Evolutionary conservation across 1,284 basidiomycete genomes (phyloP), one percentile per base, ranked within the genome.

Genomic region (Cutaneotrichosporon cavernicola): DNA sequence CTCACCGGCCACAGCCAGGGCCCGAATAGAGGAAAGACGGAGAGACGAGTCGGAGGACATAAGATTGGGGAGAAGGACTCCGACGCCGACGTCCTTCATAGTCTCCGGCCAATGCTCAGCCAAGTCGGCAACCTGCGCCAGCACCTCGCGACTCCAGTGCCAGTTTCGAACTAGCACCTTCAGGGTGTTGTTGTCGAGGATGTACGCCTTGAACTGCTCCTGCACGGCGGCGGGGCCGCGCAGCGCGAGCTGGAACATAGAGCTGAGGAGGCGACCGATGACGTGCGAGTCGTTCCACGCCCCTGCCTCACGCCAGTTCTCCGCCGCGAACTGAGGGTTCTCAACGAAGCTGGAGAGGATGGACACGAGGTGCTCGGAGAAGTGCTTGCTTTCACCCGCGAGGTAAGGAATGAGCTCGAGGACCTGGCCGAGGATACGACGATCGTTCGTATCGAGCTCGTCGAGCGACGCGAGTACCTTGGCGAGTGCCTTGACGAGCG

Each of bases 91-190:
- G n/a, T 81, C 76, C 46, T 43, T n/a, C 11, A 65, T 57, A 38
- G 73, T 34, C 81, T 77, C 26, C 84, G 72, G 47, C 71, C 68
- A 77, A 50, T 82, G 77, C n/a, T 85, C 73, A 11, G 71, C 65
- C 8, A 90, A 77, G 7, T 77, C 74, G 0, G 84, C 84, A 10
- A 89, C 70, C 5, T 85, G 86, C 50, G 81, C 79, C 36, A 92
- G 70, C 1, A 86, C 85, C 62, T 77, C 77, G 18, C 74, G 81
- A 77, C 51, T 85, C 85, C 60, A 87, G 85, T 83, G 82, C 89
- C 89, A 92, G 43, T 79, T 82, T 47, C 78, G 71, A 0, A 86
- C 67, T 22, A 86, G 80, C 31, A 72, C 57, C 0, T 65, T 68
- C 4, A 88, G 31, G 58, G 87, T 81, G 1, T 86, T 58, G 13